phyloP scores from a whole-genome alignment of 352 stramenopile genomes.

The Halophytophthora polymorphica region DNA sequence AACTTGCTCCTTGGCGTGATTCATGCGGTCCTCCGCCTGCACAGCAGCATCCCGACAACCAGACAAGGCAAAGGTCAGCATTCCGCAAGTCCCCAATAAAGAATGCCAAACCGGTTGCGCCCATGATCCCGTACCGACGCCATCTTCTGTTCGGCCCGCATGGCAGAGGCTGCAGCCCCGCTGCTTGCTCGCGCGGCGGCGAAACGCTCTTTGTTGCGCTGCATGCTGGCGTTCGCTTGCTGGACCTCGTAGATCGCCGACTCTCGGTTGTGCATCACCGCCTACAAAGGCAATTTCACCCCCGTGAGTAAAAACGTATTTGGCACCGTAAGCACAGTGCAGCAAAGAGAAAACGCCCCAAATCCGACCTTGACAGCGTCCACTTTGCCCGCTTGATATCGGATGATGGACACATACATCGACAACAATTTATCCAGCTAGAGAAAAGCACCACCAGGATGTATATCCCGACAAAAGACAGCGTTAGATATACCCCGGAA shows the following conservation, averaged over 20 bases:
- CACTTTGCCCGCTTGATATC: constrained; percentile 84
- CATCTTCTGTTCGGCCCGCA: constrained; percentile 88
- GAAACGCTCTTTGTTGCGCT: constrained; percentile 88
- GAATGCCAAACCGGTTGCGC: not conserved
- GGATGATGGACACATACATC: constrained; percentile 85
- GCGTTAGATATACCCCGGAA: constrained; percentile 1
- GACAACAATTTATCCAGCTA: constrained; percentile 80
- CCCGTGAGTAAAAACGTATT: not conserved
- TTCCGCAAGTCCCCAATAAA: not conserved
- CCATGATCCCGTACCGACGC: constrained; percentile 43
- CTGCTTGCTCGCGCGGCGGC: constrained; percentile 80
- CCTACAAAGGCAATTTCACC: constrained; percentile 28
- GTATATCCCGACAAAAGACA: constrained; percentile 1
- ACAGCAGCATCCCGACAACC: not conserved
- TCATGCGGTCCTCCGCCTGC: constrained; percentile 84
- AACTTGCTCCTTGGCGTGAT: constrained; percentile 82
- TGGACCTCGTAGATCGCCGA: constrained; percentile 84
- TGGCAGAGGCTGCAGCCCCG: constrained; percentile 77
- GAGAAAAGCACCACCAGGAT: not conserved
- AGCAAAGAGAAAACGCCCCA: not conserved
- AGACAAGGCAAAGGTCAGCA: not conserved
- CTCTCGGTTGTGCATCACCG: constrained; percentile 85
- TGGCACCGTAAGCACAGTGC: not conserved
- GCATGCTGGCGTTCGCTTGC: constrained; percentile 87
- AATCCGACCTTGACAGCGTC: constrained; percentile 76